Conservation (phyloP, 345 rosid species). For the Eutrema heterophyllum region DNA sequence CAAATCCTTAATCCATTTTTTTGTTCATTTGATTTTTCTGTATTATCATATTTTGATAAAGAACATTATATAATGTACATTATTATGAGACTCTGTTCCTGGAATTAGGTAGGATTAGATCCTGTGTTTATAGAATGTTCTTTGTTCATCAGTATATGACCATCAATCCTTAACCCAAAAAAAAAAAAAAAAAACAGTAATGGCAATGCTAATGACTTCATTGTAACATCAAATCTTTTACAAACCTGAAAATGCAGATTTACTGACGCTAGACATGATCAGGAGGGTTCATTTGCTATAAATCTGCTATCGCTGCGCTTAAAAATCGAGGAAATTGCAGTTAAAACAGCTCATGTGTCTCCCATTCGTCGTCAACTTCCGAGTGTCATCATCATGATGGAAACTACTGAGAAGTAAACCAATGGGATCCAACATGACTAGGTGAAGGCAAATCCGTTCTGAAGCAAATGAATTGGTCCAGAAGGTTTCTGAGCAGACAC, state of each 20-base stretch:
- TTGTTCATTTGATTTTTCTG: background rate
- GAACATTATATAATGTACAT: too few species aligned
- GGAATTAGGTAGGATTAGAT: background rate
- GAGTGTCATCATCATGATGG: background rate
- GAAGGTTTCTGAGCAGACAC: background rate
- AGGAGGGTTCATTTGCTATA: background rate
- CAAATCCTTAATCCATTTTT: background rate
- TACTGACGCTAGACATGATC: background rate
- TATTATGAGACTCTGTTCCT: background rate
- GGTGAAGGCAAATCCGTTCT: constrained; percentile 1
- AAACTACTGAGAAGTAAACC: background rate
- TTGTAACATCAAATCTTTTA: background rate
- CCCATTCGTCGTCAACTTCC: background rate
- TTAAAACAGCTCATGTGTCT: background rate
- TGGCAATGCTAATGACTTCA: background rate
- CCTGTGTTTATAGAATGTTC: background rate
- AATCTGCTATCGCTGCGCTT: background rate
- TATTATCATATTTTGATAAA: background rate
- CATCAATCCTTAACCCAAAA: background rate
- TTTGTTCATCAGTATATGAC: background rate
- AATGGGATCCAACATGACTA: background rate
- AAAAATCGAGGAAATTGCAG: background rate
- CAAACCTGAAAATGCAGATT: background rate
- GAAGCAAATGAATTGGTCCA: constrained; percentile 8
- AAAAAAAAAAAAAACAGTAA: background rate